Evolutionary conservation across 768 basidiomycete genomes (phyloP).

Genomic region (Ramaria rubella): DNA sequence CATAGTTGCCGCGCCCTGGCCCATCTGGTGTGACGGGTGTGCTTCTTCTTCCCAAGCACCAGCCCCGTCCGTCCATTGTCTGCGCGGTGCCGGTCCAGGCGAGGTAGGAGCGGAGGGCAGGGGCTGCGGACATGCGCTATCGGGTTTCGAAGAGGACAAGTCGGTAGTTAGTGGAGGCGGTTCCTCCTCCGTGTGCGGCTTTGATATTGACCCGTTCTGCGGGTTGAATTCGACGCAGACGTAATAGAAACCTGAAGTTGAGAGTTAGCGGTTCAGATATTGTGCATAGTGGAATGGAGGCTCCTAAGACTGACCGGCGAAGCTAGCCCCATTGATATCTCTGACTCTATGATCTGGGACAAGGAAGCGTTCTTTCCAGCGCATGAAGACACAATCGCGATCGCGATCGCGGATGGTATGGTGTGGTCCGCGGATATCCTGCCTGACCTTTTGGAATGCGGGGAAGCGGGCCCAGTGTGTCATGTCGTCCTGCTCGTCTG

Average conservation of each 20-base stretch:
- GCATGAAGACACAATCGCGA: slow-evolving; percentile 65
- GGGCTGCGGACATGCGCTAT: slow-evolving; percentile 11
- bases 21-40: not conserved
- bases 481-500: slow-evolving; percentile 85
- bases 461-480: slow-evolving; percentile 94
- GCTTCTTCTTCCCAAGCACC: slow-evolving; percentile 8
- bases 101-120: slow-evolving; percentile 3
- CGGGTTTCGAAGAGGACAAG: slow-evolving; percentile 19
- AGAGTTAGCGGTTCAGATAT: slow-evolving; percentile 9
- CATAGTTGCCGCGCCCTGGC: slow-evolving; percentile 59
- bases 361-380: slow-evolving; percentile 95
- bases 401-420: slow-evolving; percentile 65
- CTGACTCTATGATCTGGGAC: slow-evolving; percentile 92
- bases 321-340: slow-evolving; percentile 92
- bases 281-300: slow-evolving; percentile 12
- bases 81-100: not conserved
- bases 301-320: slow-evolving; percentile 63
- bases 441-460: slow-evolving; percentile 75
- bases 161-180: slow-evolving; percentile 19
- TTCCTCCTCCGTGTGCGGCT: slow-evolving; percentile 25
- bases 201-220: slow-evolving; percentile 27
- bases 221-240: slow-evolving; percentile 92
- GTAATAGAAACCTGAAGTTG: slow-evolving; percentile 76
- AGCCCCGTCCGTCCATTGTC: slow-evolving; percentile 5
- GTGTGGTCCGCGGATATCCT: slow-evolving; percentile 71